Conservation (phyloP, 2,329 filamentous ascomycete species). For the Alternaria panax region DNA sequence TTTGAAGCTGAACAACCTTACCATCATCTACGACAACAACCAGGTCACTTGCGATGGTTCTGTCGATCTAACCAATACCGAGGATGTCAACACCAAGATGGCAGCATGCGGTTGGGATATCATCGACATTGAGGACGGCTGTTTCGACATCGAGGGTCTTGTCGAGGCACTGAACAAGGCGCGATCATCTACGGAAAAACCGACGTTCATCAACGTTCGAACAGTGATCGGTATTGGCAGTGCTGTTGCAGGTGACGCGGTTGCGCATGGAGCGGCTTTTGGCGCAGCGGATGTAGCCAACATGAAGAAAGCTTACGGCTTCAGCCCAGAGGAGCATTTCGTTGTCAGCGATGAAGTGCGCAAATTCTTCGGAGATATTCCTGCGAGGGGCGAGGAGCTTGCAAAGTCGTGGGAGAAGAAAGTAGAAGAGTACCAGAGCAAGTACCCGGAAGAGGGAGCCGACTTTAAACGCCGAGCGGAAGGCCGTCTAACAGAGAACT, state of each 20-base stretch:
- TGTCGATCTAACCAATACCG: conserved; percentile 61
- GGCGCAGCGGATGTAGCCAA: conserved; percentile 62
- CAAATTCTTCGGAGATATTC: conserved; percentile 53
- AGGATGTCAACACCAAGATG: conserved; percentile 67
- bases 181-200: conserved; percentile 56
- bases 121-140: conserved; percentile 62
- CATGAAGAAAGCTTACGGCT: conserved; percentile 61
- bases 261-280: conserved; percentile 65
- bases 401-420: conserved; percentile 60
- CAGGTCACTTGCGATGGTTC: conserved; percentile 66
- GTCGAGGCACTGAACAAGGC: conserved; percentile 58
- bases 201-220: conserved; percentile 65
- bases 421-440: conserved; percentile 52
- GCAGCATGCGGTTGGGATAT: conserved; percentile 64
- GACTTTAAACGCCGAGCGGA: conserved; percentile 59
- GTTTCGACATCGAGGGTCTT: conserved; percentile 59
- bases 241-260: conserved; percentile 60
- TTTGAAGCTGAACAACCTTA: conserved; percentile 63
- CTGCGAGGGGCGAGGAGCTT: conserved; percentile 54
- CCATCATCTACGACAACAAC: conserved; percentile 68
- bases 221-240: conserved; percentile 65
- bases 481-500: conserved; percentile 59
- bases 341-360: conserved; percentile 57
- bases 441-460: conserved; percentile 57
- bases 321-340: conserved; percentile 60